Percentiles rank a stretch among this genome's conserved stretches.
Evolutionary conservation across 2,329 filamentous ascomycete species (phyloP).

Genomic region (Fusarium sp.): DNA sequence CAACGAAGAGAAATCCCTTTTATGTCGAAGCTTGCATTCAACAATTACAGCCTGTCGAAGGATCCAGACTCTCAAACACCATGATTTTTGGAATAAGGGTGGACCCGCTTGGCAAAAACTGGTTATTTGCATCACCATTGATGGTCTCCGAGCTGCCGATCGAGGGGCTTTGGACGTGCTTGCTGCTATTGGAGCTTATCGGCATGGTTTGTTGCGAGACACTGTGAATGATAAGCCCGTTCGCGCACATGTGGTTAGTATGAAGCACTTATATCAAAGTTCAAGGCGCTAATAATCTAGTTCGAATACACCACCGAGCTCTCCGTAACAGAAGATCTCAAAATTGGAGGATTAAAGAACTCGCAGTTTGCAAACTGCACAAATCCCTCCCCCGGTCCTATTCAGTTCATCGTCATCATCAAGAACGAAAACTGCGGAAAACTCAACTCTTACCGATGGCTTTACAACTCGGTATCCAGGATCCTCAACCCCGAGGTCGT

Average conservation of each 20-base stretch:
- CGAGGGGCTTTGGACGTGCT: conserved; percentile 92
- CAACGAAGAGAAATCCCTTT: conserved; percentile 97
- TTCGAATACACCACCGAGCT: conserved; percentile 76
- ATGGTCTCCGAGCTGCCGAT: conserved; percentile 96
- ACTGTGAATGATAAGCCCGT: conserved; percentile 94
- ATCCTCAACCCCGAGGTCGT: neutral
- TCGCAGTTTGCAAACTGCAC: neutral
- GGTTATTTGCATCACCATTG: conserved; percentile 93
- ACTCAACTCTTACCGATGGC: conserved; percentile 10
- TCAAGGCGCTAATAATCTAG: neutral
- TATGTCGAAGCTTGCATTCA: conserved; percentile 87
- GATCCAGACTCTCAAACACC: conserved; percentile 97
- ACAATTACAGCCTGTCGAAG: conserved; percentile 98
- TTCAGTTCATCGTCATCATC: neutral
- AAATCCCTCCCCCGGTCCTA: neutral
- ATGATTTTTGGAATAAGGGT: conserved; percentile 98
- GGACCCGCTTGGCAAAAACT: conserved; percentile 99
- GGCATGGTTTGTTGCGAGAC: conserved; percentile 97
- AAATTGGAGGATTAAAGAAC: neutral
- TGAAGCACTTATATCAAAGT: fast-evolving
- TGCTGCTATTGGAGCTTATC: conserved; percentile 92
- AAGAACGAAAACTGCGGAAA: neutral
- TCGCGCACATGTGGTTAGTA: conserved; percentile 76
- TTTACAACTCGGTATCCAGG: neutral
- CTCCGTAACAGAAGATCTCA: neutral